Evolutionary conservation across 352 stramenopile species (phyloP).

Genomic region (Phytophthora syringae): DNA sequence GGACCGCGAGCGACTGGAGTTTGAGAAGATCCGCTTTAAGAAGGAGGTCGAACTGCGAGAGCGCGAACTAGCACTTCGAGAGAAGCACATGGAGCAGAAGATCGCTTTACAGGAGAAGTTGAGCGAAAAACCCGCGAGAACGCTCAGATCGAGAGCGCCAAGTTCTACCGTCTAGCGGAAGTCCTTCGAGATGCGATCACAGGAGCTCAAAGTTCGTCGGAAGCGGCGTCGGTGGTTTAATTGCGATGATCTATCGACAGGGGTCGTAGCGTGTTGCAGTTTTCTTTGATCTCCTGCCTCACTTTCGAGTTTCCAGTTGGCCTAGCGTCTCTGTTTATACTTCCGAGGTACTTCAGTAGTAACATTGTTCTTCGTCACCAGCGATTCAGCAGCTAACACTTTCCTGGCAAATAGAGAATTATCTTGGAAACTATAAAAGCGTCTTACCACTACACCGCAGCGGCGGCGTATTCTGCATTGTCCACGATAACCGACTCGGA

Average conservation of each 20-base stretch:
- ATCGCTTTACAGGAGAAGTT: slow-evolving; percentile 65
- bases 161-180: slow-evolving; percentile 69
- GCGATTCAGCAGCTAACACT: neutral
- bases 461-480: slow-evolving; percentile 2
- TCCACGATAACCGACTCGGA: slow-evolving; percentile 4
- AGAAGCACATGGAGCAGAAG: slow-evolving; percentile 73
- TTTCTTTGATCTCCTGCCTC: neutral
- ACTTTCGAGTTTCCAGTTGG: neutral
- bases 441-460: slow-evolving; percentile 25
- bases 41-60: slow-evolving; percentile 80
- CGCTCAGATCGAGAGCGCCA: slow-evolving; percentile 54
- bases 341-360: too few relatives aligned
- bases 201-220: slow-evolving; percentile 33
- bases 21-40: slow-evolving; percentile 76
- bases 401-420: slow-evolving; percentile 35
- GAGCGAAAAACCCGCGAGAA: slow-evolving; percentile 46
- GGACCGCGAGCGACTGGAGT: slow-evolving; percentile 74
- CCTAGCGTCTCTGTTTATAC: neutral
- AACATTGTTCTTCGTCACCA: slow-evolving; percentile 1
- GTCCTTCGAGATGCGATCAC: slow-evolving; percentile 62
- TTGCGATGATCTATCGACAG: neutral
- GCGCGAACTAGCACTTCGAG: slow-evolving; percentile 62
- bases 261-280: neutral
- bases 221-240: slow-evolving; percentile 52
- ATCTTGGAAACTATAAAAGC: slow-evolving; percentile 34